A percentile compares a stretch with the other conserved stretches of the same genome.
Conservation (phyloP, 2,329 filamentous ascomycete species). For the Lasiodiplodia hormozganensis region DNA sequence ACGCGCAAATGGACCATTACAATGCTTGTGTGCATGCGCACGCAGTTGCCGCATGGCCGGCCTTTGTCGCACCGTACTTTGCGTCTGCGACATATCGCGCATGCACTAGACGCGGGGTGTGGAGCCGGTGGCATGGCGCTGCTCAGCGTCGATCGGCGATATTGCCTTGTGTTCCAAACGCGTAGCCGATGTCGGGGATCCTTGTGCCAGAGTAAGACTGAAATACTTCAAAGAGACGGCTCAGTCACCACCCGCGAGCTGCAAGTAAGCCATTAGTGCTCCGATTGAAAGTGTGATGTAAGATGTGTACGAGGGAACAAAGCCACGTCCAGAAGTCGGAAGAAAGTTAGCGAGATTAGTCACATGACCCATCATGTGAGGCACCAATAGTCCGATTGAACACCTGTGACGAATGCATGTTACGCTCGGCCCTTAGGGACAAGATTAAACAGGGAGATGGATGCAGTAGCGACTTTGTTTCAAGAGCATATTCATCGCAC, state of each 20-base stretch:
- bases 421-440: too few species aligned
- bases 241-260: not conserved
- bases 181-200: not conserved
- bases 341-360: not conserved
- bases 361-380: not conserved
- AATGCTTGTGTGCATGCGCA: not conserved
- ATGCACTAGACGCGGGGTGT: not conserved
- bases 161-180: not conserved
- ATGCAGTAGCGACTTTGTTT: too few species aligned
- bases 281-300: not conserved
- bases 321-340: not conserved
- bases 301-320: not conserved
- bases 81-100: not conserved
- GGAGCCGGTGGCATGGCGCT: not conserved
- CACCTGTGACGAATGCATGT: too few species aligned
- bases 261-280: not conserved
- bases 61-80: constrained; percentile 5
- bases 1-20: too few species aligned
- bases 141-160: not conserved
- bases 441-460: too few species aligned
- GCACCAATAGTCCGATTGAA: too few species aligned
- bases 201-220: not conserved
- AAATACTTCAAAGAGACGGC: not conserved
- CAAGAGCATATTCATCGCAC: too few species aligned
- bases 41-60: not conserved